Evolutionary conservation across 257 asterid species (phyloP).

Genomic region (Petrea volubilis): DNA sequence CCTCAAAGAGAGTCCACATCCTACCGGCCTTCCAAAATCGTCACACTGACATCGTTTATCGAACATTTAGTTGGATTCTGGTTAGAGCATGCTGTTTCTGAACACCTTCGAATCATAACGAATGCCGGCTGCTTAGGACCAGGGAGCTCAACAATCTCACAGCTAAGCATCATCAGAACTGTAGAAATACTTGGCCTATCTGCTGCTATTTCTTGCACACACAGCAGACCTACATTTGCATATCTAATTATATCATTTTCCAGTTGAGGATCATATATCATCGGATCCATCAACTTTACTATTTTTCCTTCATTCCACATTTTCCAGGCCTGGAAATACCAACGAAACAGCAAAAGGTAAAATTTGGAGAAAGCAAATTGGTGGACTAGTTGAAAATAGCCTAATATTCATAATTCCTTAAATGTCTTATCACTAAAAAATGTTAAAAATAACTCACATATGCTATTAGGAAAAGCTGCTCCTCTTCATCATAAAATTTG

Average conservation of each 20-base stretch:
- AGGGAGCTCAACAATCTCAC: conserved; percentile 35
- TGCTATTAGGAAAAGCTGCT: conserved; percentile 38
- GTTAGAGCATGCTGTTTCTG: neutral
- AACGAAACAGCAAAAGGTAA: neutral
- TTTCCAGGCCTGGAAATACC: conserved; percentile 35
- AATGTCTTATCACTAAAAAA: neutral
- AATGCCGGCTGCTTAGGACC: conserved; percentile 32
- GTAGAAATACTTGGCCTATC: conserved; percentile 49
- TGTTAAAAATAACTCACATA: conserved; percentile 41
- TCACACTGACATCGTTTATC: conserved; percentile 7
- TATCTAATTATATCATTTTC: conserved; percentile 40
- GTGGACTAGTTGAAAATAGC: neutral
- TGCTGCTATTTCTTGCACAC: conserved; percentile 53
- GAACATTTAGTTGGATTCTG: conserved; percentile 1
- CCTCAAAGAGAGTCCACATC: too few relatives aligned
- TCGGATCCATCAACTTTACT: conserved; percentile 30
- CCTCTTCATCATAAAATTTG: conserved; percentile 28
- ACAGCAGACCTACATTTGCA: conserved; percentile 46
- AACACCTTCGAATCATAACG: conserved; percentile 9
- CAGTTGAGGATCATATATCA: conserved; percentile 20
- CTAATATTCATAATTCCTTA: neutral
- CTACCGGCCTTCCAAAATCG: conserved; percentile 24
- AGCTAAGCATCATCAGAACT: conserved; percentile 48
- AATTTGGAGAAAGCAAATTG: neutral
- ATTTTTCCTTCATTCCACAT: conserved; percentile 37